Conservation (phyloP, 805 yeast species). For the Yamadazyma scolyti region DNA sequence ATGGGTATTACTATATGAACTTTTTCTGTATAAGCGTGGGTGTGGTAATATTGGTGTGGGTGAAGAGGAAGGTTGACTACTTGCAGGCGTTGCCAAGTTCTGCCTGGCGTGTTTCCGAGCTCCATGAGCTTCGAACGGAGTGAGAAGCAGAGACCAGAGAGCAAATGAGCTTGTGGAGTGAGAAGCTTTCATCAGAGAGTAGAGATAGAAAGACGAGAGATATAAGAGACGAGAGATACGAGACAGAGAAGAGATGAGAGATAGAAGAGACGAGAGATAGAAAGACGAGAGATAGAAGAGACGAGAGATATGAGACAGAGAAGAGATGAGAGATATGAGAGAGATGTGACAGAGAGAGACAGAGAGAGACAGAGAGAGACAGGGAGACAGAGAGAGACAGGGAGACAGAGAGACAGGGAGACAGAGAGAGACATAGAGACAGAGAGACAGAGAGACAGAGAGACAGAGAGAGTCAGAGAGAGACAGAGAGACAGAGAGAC, state of each 20-base stretch:
- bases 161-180: neutral
- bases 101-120: conserved; percentile 64
- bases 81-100: conserved; percentile 70
- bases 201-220: neutral
- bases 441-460: too few species aligned
- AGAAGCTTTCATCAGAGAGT: neutral
- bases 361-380: too few species aligned
- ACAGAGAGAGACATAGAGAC: too few species aligned
- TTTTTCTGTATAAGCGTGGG: conserved; percentile 69
- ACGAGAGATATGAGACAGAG: too few species aligned
- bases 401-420: too few species aligned
- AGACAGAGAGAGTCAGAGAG: too few species aligned
- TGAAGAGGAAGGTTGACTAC: conserved; percentile 55
- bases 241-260: too few species aligned
- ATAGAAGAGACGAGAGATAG: neutral
- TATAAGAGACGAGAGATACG: neutral
- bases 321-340: too few species aligned
- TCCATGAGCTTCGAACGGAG: neutral
- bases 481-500: too few species aligned
- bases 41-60: conserved; percentile 60
- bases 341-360: too few species aligned
- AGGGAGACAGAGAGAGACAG: too few species aligned
- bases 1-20: conserved; percentile 85
- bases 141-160: neutral
- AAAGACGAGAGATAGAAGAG: too few species aligned